These are phyloP conservation scores for Fragaria nilgerrensis DNA, from an alignment of 306 rosid species.

Conservation along the genomic window DNA sequence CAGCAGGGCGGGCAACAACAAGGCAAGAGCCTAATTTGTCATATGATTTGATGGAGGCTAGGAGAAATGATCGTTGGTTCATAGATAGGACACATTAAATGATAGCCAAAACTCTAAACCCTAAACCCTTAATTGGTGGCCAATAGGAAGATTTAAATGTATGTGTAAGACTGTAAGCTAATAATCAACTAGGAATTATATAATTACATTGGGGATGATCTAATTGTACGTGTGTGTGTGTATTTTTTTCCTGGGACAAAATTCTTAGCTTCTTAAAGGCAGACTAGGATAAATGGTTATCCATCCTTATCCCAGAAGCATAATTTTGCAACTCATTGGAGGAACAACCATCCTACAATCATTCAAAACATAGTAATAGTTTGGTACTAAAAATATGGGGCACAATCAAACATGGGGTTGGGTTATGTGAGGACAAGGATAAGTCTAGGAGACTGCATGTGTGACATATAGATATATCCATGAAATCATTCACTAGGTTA, in stretches of 20 bases:
- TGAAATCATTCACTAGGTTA: slow-evolving; percentile 24
- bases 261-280: slow-evolving; percentile 11
- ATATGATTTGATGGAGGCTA: neutral
- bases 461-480: neutral
- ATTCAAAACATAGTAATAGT: slow-evolving; percentile 24
- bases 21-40: neutral
- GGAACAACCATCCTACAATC: slow-evolving; percentile 46
- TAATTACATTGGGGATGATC: neutral
- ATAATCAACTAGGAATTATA: neutral
- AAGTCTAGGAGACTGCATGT: slow-evolving; percentile 8
- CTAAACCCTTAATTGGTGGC: no score
- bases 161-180: neutral
- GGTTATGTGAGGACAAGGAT: slow-evolving; percentile 28
- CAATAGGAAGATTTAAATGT: no score
- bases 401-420: slow-evolving; percentile 31
- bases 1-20: neutral
- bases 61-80: neutral
- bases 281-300: slow-evolving; percentile 12
- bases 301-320: slow-evolving; percentile 24
- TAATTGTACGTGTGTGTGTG: neutral
- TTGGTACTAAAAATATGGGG: slow-evolving; percentile 27
- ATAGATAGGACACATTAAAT: neutral
- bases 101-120: no score
- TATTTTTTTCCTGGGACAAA: neutral
- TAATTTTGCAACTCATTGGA: slow-evolving; percentile 31